phyloP scores from a whole-genome alignment of 2,329 filamentous ascomycete species.

The Sporothrix brasiliensis region DNA sequence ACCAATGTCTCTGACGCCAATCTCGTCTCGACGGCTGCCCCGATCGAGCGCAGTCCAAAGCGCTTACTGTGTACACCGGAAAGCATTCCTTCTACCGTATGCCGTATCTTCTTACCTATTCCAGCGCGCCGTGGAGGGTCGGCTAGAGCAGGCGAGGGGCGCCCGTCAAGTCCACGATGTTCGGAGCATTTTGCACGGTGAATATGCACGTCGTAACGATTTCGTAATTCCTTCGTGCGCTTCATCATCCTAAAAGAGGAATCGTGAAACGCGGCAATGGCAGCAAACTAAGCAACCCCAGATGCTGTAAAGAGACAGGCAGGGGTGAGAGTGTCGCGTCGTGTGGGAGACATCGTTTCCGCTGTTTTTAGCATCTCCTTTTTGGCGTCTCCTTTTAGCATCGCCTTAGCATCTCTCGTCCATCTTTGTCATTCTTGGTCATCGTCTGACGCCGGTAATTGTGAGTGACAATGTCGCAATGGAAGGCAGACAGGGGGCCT shows the following conservation, averaged over 20 bases:
- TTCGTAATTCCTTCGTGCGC: background rate
- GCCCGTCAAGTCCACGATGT: too few species aligned
- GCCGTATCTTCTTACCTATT: background rate
- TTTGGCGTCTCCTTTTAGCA: background rate
- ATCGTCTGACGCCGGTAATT: conserved; percentile 16
- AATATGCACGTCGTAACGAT: background rate
- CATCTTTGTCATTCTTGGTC: conserved; percentile 27
- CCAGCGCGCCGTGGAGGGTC: conserved; percentile 10
- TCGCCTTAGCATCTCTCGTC: background rate
- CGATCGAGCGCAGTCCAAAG: background rate
- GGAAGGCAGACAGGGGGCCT: background rate
- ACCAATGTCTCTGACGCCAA: background rate
- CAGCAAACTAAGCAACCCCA: background rate
- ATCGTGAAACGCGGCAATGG: background rate
- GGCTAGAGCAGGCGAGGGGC: background rate
- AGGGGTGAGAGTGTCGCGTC: background rate
- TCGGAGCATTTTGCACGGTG: too few species aligned
- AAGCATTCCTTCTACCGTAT: background rate
- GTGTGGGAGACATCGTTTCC: too few species aligned
- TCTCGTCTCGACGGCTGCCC: conserved; percentile 1
- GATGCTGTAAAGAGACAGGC: background rate
- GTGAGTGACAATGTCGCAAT: conserved; percentile 9
- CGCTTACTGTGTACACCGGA: too few species aligned
- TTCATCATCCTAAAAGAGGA: background rate
- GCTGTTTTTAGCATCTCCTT: background rate